Evolutionary conservation across 257 asterid species (phyloP), one percentile per base, ranked within the genome.

Genomic region (Ajuga chamaepitys): DNA sequence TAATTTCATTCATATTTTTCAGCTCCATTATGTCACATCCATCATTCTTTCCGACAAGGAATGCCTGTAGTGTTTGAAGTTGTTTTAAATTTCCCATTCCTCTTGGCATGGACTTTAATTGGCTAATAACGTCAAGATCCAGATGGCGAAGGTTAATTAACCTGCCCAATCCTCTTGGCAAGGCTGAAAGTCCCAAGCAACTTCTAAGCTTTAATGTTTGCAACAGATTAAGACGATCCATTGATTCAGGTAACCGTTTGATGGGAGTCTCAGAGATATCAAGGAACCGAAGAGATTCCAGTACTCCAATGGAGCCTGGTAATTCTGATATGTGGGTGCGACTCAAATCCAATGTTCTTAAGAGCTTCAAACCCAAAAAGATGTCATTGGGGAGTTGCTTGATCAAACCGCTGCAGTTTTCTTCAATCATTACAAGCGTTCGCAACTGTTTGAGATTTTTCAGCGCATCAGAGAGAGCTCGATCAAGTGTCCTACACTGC

Each of bases 51-150:
- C 83, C 89, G 51, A 83, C 85, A 20, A 76, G 26, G 75, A 81
- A 81, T 6, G 77, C 85, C 28, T 32, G 60, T 46, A 83, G 67
- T 0, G 83, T 83, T 55, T 74, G 85, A 53, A 83, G 81, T n/a
- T 70, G 60, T 9, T 35, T 53, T 57, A 81, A 50, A 40, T 47
- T 66, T 24, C 89, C 78, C 78, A 83, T 69, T 17, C 79, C 75
- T 41, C 8, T 64, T 0, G 86, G 86, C 86, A 83, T 74, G 50
- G 70, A 61, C 37, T 21, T 46, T 65, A 76, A 53, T 64, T 68
- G 80, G 35, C 66, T 47, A 37, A 61, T 22, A 62, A 78, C 76
- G n/a, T 78, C 76, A 37, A 83, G 45, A 41, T 78, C 86, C 37
- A 83, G 57, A 59, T 80, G 85, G 5, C 78, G 76, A 37, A 83